phyloP scores from a whole-genome alignment of 441 rosid species.

The Corymbia calophylla region DNA sequence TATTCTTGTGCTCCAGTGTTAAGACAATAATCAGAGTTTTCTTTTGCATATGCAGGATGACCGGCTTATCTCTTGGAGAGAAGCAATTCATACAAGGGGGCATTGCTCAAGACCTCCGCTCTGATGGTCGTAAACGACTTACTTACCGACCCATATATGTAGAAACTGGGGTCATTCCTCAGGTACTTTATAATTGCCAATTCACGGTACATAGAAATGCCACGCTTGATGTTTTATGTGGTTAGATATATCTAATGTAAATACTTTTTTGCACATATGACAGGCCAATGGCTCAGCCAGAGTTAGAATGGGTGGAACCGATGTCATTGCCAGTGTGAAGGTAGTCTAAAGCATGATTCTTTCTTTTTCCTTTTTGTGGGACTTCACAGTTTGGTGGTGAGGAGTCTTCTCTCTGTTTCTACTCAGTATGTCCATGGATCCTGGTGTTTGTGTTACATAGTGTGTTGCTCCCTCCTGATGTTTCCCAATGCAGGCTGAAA shows the following conservation, averaged over 20 bases:
- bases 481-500: slow-evolving; percentile 53
- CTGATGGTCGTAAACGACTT: slow-evolving; percentile 72
- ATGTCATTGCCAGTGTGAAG: slow-evolving; percentile 94
- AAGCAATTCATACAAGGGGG: slow-evolving; percentile 65
- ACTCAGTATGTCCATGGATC: neutral
- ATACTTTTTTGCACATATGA: neutral
- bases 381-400: neutral
- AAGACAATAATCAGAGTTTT: neutral
- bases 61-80: slow-evolving; percentile 70
- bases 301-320: slow-evolving; percentile 65
- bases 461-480: neutral
- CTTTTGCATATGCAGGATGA: slow-evolving; percentile 28
- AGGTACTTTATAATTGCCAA: slow-evolving; percentile 22
- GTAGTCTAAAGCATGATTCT: slow-evolving; percentile 19
- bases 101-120: slow-evolving; percentile 69
- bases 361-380: neutral
- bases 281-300: slow-evolving; percentile 92
- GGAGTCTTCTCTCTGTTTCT: neutral
- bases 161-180: slow-evolving; percentile 79
- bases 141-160: slow-evolving; percentile 57
- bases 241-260: neutral
- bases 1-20: neutral
- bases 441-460: neutral
- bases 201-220: neutral
- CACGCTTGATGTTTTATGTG: neutral